phyloP scores from a whole-genome alignment of 2,329 filamentous ascomycete genomes.

The Grosmannia penicillata region DNA sequence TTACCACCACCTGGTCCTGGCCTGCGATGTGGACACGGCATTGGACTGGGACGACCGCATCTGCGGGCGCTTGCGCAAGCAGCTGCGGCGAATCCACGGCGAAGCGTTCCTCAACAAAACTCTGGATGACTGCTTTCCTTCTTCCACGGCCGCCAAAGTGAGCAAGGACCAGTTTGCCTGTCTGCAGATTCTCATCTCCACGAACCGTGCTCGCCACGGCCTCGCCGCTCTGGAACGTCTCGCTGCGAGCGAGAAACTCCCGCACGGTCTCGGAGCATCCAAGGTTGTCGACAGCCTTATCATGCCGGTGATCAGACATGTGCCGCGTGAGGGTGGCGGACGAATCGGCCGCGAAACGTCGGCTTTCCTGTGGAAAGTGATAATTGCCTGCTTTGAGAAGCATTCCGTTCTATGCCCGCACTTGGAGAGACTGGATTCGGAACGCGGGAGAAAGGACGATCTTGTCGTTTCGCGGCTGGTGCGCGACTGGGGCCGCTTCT shows the following conservation, averaged over 20 bases:
- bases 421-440: not conserved
- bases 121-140: not conserved
- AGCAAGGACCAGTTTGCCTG: not conserved
- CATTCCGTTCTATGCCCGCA: not conserved
- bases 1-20: not conserved
- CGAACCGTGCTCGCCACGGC: not conserved
- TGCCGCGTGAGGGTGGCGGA: not conserved
- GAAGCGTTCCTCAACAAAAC: not conserved
- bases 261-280: not conserved
- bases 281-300: not conserved
- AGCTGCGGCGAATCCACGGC: not conserved
- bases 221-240: not conserved
- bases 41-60: not conserved
- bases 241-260: not conserved
- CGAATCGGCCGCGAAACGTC: not conserved
- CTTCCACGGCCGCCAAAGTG: not conserved
- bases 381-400: not conserved
- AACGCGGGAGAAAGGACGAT: too few relatives aligned
- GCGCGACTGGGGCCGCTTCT: not conserved
- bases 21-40: not conserved
- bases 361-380: not conserved
- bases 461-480: not conserved
- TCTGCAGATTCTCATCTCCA: not conserved
- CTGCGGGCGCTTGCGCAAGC: not conserved
- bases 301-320: not conserved